These are phyloP conservation scores for Ceratocystiopsis brevicomis DNA, from an alignment of 2,329 filamentous ascomycete species.

Conservation along the genomic window DNA sequence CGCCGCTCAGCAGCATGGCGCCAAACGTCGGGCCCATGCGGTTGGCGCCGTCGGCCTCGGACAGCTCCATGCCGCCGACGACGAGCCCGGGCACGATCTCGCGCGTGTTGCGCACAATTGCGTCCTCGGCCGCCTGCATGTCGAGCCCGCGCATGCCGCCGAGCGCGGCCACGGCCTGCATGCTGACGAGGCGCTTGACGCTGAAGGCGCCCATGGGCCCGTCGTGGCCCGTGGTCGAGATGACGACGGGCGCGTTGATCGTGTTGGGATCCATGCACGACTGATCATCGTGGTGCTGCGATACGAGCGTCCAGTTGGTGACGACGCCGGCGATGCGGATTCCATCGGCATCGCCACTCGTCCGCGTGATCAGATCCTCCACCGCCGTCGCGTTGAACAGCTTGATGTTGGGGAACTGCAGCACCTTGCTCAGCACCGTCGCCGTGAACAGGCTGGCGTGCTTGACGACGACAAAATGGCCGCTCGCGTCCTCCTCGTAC, in stretches of 20 bases:
- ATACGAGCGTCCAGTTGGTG: conserved; percentile 88
- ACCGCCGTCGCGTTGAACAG: conserved; percentile 90
- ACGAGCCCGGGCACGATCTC: conserved; percentile 78
- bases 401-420: conserved; percentile 79
- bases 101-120: conserved; percentile 79
- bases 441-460: conserved; percentile 85
- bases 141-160: conserved; percentile 87
- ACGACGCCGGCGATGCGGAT: conserved; percentile 75
- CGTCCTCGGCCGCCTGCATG: conserved; percentile 82
- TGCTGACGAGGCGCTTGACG: conserved; percentile 78
- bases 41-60: conserved; percentile 78
- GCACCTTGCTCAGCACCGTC: conserved; percentile 66
- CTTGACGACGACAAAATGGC: conserved; percentile 79
- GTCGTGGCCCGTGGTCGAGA: conserved; percentile 83
- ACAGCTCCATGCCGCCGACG: conserved; percentile 88
- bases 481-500: conserved; percentile 57
- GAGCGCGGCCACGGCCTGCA: conserved; percentile 65
- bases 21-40: conserved; percentile 82
- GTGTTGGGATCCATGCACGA: conserved; percentile 96
- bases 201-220: conserved; percentile 80
- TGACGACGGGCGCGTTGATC: conserved; percentile 76
- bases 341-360: conserved; percentile 23
- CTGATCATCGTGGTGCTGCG: conserved; percentile 75
- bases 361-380: conserved; percentile 77
- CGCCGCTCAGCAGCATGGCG: conserved; percentile 71